Percentiles rank a stretch among this genome's conserved stretches.
Conservation (phyloP, 495 filamentous ascomycete species). For the Trichoderma gamsii region DNA sequence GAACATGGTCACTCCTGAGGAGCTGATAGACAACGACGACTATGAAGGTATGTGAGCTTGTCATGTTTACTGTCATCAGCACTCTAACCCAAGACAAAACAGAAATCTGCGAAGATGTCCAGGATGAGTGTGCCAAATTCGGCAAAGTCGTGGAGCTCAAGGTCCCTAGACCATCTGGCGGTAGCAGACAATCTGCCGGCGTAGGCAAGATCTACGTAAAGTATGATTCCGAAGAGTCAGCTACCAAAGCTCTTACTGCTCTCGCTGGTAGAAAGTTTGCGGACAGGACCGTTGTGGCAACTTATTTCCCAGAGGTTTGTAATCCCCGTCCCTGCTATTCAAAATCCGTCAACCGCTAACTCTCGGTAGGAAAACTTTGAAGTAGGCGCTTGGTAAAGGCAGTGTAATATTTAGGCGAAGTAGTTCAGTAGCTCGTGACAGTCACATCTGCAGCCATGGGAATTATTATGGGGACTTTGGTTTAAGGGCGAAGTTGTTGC, state of each 20-base stretch:
- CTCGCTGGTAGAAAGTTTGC: slow-evolving; percentile 92
- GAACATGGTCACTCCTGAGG: slow-evolving; percentile 97
- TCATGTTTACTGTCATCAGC: neutral
- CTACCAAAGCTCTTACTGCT: slow-evolving; percentile 76
- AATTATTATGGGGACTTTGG: neutral
- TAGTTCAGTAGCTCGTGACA: neutral
- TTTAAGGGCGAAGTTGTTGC: neutral
- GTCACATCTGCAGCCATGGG: slow-evolving; percentile 1
- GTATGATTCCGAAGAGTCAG: slow-evolving; percentile 69
- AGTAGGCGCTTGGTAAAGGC: slow-evolving; percentile 63
- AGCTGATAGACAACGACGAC: slow-evolving; percentile 87
- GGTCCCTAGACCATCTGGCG: slow-evolving; percentile 78
- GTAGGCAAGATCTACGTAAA: slow-evolving; percentile 98
- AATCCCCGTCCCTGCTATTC: neutral
- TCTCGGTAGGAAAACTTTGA: slow-evolving; percentile 67
- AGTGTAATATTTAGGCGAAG: neutral
- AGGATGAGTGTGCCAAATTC: slow-evolving; percentile 87
- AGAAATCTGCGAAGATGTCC: slow-evolving; percentile 94
- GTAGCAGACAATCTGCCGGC: slow-evolving; percentile 74
- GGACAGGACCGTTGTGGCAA: slow-evolving; percentile 90
- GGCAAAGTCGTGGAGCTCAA: slow-evolving; percentile 80
- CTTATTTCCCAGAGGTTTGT: slow-evolving; percentile 85
- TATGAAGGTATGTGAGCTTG: slow-evolving; percentile 69
- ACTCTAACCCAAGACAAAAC: slow-evolving; percentile 23
- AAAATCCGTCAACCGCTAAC: slow-evolving; percentile 9